Evolutionary conservation across 2,329 filamentous ascomycete genomes (phyloP), one percentile per base, ranked within the genome.

Genomic region (Colletotrichum musae): DNA sequence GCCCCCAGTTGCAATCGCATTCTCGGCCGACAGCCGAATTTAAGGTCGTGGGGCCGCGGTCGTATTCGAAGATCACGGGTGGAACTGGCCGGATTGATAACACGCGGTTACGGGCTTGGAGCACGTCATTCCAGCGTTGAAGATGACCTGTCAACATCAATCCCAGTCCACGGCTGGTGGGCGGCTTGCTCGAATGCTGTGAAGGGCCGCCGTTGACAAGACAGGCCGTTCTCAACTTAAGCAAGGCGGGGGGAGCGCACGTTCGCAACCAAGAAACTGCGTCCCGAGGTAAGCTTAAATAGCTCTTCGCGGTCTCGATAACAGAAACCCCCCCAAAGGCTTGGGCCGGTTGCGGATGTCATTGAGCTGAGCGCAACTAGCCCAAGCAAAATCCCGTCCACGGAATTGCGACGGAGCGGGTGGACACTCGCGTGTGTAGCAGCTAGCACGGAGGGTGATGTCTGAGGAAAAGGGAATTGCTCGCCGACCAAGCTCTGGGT

Each of bases 31-130:
- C 2, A 41, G 21, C 53, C 61, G 53, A 64, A 64, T 36, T 66
- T 47, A 47, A 60, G 57, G 63, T 60, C 56, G 48, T 61, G 48
- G 54, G 62, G 63, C 63, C 50, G 57, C 39, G 50, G 39, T 66
- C 63, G 57, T 61, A 60, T 61, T 60, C 48, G 39, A 60, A 60
- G 48, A 65, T 65, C 56, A 56, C 32, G 39, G 32, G 58, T 57
- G 64, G 58, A 52, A 16, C 32, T 10, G 32, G 9, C 32, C 9
- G 32, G 9, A 4, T 6, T 36, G 47, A 52, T n/a, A 13, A 21
- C 18, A 28, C 28, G 47, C n/a, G 41, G 43, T n/a, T 58, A 52
- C 32, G 45, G 36, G 43, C 58, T 57, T 63, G n/a, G 52, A 57
- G 58, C 64, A 68, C 64, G 58, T 52, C 58, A 62, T 45, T 16